phyloP scores from a whole-genome alignment of 768 basidiomycete species.

The Calocybe indica region DNA sequence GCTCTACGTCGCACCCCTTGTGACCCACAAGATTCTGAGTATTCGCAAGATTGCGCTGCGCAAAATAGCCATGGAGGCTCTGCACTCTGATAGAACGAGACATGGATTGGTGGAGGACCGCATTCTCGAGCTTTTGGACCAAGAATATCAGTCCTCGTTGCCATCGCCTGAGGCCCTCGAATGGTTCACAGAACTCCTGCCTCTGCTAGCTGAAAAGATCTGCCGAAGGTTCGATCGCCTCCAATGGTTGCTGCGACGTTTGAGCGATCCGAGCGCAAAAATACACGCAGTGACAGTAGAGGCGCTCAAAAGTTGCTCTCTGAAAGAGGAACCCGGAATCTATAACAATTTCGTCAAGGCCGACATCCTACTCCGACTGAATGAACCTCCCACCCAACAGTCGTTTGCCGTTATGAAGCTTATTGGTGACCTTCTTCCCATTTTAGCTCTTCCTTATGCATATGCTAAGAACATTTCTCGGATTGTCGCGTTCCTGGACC shows the following conservation, averaged over 20 bases:
- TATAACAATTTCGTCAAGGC: slow-evolving; percentile 6
- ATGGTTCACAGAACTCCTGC: slow-evolving; percentile 9
- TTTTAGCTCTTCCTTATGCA: slow-evolving; percentile 11
- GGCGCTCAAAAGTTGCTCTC: slow-evolving; percentile 6
- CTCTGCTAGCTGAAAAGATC: slow-evolving; percentile 9
- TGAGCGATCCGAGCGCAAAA: slow-evolving; percentile 10
- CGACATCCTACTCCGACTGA: slow-evolving; percentile 7
- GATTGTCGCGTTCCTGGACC: slow-evolving; percentile 11
- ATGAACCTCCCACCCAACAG: slow-evolving; percentile 11
- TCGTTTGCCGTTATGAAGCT: slow-evolving; percentile 8
- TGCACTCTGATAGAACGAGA: slow-evolving; percentile 9
- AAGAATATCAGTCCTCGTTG: slow-evolving; percentile 8
- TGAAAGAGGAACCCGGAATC: slow-evolving; percentile 7
- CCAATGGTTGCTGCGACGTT: slow-evolving; percentile 10
- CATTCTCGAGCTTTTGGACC: slow-evolving; percentile 9
- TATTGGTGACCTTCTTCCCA: slow-evolving; percentile 11
- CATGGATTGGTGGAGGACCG: slow-evolving; percentile 13
- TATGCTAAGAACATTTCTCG: slow-evolving; percentile 6
- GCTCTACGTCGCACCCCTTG: slow-evolving; percentile 10
- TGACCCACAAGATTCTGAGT: slow-evolving; percentile 7
- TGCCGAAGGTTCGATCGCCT: slow-evolving; percentile 7
- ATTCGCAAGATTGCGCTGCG: slow-evolving; percentile 9
- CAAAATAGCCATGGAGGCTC: slow-evolving; percentile 11
- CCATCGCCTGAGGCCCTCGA: slow-evolving; percentile 11
- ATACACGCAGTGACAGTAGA: slow-evolving; percentile 6